These are phyloP conservation scores for Wickerhamia fluorescens DNA, from an alignment of 805 yeast species.

Conservation along the genomic window DNA sequence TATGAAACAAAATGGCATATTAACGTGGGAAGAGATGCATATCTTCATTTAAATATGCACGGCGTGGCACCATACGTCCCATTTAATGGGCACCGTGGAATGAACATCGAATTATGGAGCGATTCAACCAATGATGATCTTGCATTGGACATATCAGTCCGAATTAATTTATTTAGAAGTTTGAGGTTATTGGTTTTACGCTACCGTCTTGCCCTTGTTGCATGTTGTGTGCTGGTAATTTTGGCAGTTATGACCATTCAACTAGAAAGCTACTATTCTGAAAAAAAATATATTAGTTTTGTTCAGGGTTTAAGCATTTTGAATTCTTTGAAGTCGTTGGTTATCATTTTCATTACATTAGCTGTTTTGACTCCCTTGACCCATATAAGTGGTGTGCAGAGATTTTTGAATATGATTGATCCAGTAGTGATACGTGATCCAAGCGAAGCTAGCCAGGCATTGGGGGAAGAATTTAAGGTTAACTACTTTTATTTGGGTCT, in stretches of 20 bases:
- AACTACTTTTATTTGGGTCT: slow-evolving; percentile 66
- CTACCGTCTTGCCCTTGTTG: slow-evolving; percentile 67
- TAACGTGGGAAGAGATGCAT: slow-evolving; percentile 33
- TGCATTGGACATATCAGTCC: slow-evolving; percentile 32
- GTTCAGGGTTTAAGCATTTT: slow-evolving; percentile 30
- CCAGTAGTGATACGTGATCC: slow-evolving; percentile 47
- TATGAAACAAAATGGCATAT: slow-evolving; percentile 78
- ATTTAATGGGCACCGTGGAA: slow-evolving; percentile 25
- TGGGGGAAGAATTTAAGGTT: slow-evolving; percentile 23
- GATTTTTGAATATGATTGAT: slow-evolving; percentile 38
- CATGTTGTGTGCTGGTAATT: slow-evolving; percentile 60
- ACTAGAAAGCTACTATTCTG: slow-evolving; percentile 26
- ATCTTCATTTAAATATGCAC: slow-evolving; percentile 36
- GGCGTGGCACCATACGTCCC: slow-evolving; percentile 70
- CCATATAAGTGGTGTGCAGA: slow-evolving; percentile 27
- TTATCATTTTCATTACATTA: slow-evolving; percentile 14
- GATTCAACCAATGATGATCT: slow-evolving; percentile 23
- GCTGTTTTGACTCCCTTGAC: slow-evolving; percentile 34
- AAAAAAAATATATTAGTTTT: slow-evolving; percentile 24
- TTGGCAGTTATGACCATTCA: slow-evolving; percentile 50
- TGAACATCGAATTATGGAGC: slow-evolving; percentile 38
- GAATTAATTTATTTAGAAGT: slow-evolving; percentile 52
- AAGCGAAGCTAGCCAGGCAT: slow-evolving; percentile 35
- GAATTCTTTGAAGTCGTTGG: slow-evolving; percentile 14
- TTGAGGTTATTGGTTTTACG: slow-evolving; percentile 65